Evolutionary conservation across 2,329 filamentous ascomycete species (phyloP), one percentile per base, ranked within the genome.

Genomic region (Cercospora berteroae): DNA sequence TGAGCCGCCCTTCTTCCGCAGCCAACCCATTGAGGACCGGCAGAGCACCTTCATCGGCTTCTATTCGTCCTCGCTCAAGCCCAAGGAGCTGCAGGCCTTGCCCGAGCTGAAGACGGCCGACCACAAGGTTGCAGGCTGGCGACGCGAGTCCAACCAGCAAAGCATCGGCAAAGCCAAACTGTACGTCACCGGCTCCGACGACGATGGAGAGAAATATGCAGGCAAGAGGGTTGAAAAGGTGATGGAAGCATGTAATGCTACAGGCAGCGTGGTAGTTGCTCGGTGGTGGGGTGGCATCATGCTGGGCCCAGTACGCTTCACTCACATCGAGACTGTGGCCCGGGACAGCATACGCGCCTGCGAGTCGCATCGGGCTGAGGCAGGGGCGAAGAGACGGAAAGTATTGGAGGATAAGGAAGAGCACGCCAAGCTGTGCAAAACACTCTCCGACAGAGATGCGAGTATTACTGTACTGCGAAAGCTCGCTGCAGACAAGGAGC

Each of bases 271-370:
- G 23, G 82, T 86, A 5, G 85, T 87, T 8, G 85, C 83, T 42
- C 73, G 85, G 16, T 86, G 84, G 84, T 86, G 84, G 70, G 84
- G 85, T 2, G 85, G 85, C 0, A 77, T 82, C 3, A 80, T 85
- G 72, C 79, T 87, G 9, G 85, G 85, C 0, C 84, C 83, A 1
- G 80, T 84, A 16, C 74, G 85, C 16, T 87, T 86, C 69, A 80
- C 79, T 60, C 84, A 86, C 67, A 84, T 87, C 29, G 83, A 85
- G 71, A 80, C 75, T 25, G 79, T 76, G 33, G 84, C 84, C 2
- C 79, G 79, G 65, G 81, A 82, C 64, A 84, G 83, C 1, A 80
- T 86, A 18, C 72, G 75, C 71, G 79, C 76, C 55, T 85, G 79
- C 74, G 71, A 73, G 72, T 77, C 78, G 64, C 59, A 69, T 33